Conservation (phyloP, 2,329 filamentous ascomycete species). For the Trichophyton mentagrophytes region DNA sequence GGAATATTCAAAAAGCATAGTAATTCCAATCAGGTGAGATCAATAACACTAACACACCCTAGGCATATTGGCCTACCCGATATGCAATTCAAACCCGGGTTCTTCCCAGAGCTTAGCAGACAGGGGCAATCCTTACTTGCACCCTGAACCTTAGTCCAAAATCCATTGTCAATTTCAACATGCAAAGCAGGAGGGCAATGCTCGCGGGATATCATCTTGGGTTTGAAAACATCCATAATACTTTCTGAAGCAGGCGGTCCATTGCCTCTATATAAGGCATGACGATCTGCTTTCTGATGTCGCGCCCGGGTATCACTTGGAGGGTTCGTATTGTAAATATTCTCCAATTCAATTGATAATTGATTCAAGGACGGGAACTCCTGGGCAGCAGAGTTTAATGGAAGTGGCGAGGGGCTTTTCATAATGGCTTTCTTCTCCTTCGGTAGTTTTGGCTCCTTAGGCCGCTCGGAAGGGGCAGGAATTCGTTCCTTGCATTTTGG, state of each 20-base stretch:
- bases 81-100: background rate
- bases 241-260: background rate
- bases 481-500: background rate
- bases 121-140: background rate
- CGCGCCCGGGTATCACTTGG: background rate
- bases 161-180: slow-evolving; percentile 5
- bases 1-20: background rate
- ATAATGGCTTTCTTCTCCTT: background rate
- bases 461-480: background rate
- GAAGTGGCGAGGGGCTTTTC: background rate
- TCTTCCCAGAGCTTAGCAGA: too few relatives aligned
- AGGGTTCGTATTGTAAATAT: background rate
- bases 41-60: slow-evolving; percentile 6
- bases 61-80: background rate
- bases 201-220: background rate
- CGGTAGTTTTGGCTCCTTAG: background rate
- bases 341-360: background rate
- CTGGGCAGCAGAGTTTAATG: background rate
- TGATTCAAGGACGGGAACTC: background rate
- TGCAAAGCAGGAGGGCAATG: background rate
- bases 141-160: slow-evolving; percentile 5
- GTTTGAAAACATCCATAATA: background rate
- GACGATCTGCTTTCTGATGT: background rate
- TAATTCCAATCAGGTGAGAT: slow-evolving; percentile 5
- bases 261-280: background rate